Conservation (phyloP, 1,139 yeast species). For the Zygotorulaspora mrakii region DNA sequence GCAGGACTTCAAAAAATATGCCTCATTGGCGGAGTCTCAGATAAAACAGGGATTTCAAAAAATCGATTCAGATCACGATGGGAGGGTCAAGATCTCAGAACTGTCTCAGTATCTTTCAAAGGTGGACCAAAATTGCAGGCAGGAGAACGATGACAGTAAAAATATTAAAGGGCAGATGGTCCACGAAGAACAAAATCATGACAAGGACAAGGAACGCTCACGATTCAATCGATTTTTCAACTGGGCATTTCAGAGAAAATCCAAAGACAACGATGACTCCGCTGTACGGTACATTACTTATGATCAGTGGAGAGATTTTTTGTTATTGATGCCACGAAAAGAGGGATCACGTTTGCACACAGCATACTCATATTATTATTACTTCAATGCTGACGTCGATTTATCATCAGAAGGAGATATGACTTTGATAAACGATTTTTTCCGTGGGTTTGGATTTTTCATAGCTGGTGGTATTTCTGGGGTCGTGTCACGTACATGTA, state of each 20-base stretch:
- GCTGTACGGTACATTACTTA: constrained; percentile 57
- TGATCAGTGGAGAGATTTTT: constrained; percentile 81
- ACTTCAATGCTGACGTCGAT: constrained; percentile 74
- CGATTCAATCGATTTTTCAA: constrained; percentile 26
- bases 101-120: constrained; percentile 58
- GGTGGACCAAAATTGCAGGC: constrained; percentile 26
- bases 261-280: constrained; percentile 43
- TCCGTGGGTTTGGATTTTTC: constrained; percentile 84
- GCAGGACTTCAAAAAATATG: constrained; percentile 58
- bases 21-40: constrained; percentile 62
- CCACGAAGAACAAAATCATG: constrained; percentile 5
- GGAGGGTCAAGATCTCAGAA: constrained; percentile 63
- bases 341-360: constrained; percentile 69
- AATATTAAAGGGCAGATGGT: constrained; percentile 5
- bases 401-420: constrained; percentile 85
- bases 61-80: constrained; percentile 75
- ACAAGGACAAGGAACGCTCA: constrained; percentile 11
- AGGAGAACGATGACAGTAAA: constrained; percentile 1
- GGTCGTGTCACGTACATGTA: constrained; percentile 92
- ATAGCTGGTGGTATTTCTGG: constrained; percentile 95
- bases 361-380: constrained; percentile 59
- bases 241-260: constrained; percentile 49
- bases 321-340: constrained; percentile 75
- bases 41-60: constrained; percentile 64
- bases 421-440: constrained; percentile 69